Evolutionary conservation across 1,284 basidiomycete species (phyloP).

Genomic region (Rhodotorula sp.): DNA sequence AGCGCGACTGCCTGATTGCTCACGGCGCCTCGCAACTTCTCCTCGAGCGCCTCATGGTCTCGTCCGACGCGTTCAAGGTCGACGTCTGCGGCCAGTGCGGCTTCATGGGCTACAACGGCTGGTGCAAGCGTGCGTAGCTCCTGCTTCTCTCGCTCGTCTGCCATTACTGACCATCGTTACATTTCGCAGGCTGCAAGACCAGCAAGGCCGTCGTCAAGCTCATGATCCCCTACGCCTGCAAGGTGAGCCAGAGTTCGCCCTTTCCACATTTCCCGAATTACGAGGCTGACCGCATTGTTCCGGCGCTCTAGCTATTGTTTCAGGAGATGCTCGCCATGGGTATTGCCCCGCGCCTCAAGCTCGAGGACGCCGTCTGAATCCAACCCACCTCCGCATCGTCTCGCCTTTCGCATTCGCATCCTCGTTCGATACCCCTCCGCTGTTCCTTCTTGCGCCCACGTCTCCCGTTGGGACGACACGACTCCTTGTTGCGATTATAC

Average conservation of each 20-base stretch:
- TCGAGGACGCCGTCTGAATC: slow-evolving; percentile 33
- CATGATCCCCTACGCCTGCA: slow-evolving; percentile 97
- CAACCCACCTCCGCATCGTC: neutral
- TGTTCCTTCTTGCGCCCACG: neutral
- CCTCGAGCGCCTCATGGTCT: slow-evolving; percentile 96
- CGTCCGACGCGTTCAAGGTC: slow-evolving; percentile 79
- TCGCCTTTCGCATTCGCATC: neutral
- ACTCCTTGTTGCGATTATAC: no score
- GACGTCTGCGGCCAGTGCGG: slow-evolving; percentile 95
- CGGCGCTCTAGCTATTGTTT: neutral
- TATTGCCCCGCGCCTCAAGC: slow-evolving; percentile 52
- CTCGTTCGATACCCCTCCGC: neutral
- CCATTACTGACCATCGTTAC: neutral
- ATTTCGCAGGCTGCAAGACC: slow-evolving; percentile 70
- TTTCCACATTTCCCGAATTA: neutral
- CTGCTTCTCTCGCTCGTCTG: neutral
- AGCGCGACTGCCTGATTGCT: slow-evolving; percentile 70
- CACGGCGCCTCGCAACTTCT: slow-evolving; percentile 92
- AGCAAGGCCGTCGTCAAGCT: slow-evolving; percentile 93
- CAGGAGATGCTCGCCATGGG: slow-evolving; percentile 51
- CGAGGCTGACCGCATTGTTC: neutral
- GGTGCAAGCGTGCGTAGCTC: slow-evolving; percentile 56
- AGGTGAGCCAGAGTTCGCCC: slow-evolving; percentile 69
- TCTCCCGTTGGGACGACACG: neutral
- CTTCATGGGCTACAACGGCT: slow-evolving; percentile 68